Evolutionary conservation across 371 early-diverging fungal species (phyloP).

Genomic region (Actinomucor elegans): DNA sequence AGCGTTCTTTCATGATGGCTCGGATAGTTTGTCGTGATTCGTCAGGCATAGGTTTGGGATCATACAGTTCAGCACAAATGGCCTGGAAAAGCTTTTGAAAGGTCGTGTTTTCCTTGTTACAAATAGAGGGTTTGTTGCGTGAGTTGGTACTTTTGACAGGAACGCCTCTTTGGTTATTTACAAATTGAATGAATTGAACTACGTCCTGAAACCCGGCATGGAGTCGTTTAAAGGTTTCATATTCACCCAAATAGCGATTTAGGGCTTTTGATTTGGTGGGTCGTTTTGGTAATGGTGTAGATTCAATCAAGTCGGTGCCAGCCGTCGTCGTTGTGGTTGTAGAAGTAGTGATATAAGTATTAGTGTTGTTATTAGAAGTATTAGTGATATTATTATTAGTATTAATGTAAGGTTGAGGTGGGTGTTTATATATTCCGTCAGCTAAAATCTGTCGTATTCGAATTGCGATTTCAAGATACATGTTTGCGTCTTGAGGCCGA

Average conservation of each 20-base stretch:
- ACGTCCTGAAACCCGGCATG: constrained; percentile 20
- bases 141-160: constrained; percentile 6
- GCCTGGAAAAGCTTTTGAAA: not conserved
- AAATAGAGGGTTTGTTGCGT: not conserved
- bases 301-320: not conserved
- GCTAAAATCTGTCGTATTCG: constrained; percentile 33
- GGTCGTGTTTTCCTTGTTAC: not conserved
- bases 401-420: not conserved
- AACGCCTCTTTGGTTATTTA: constrained; percentile 31
- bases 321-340: not conserved
- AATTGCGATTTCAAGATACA: constrained; percentile 35
- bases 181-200: constrained; percentile 19
- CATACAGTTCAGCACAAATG: not conserved
- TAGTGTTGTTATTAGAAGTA: not conserved
- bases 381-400: not conserved
- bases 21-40: constrained; percentile 19
- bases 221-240: constrained; percentile 36
- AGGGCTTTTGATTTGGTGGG: not conserved
- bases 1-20: constrained; percentile 25
- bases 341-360: not conserved
- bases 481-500: constrained; percentile 28
- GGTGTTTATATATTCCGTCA: constrained; percentile 8
- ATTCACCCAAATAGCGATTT: constrained; percentile 16
- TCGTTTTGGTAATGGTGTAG: not conserved
- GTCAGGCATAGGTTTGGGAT: constrained; percentile 21